These are phyloP conservation scores for Achaetomiella virescens DNA, from an alignment of 495 filamentous ascomycete species.

Conservation along the genomic window DNA sequence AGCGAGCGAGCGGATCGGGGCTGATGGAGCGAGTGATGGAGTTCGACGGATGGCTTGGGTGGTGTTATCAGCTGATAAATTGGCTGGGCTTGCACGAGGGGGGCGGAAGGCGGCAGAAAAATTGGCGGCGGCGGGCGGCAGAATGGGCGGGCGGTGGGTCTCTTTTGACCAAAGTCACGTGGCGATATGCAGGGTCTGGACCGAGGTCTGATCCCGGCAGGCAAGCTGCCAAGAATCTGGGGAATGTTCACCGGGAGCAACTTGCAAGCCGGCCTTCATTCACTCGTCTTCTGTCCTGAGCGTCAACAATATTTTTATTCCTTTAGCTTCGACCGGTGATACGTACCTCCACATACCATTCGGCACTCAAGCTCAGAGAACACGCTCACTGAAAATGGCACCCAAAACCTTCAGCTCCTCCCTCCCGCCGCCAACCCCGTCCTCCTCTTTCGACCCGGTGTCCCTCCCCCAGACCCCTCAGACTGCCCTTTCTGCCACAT, in stretches of 20 bases:
- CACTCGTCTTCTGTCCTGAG: not conserved
- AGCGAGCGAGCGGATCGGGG: not conserved
- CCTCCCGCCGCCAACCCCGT: conserved; percentile 5
- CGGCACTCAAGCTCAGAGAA: too few relatives aligned
- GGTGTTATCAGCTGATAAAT: conserved; percentile 4
- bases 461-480: not conserved
- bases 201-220: conserved; percentile 6
- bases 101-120: conserved; percentile 22
- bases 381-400: not conserved
- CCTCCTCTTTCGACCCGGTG: conserved; percentile 6
- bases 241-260: too few relatives aligned
- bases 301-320: not conserved
- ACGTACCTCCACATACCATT: too few relatives aligned
- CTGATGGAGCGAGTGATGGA: not conserved
- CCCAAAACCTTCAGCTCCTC: conserved; percentile 4
- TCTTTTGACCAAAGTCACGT: not conserved
- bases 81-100: not conserved
- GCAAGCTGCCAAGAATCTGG: not conserved
- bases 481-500: conserved; percentile 66
- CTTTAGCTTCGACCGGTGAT: too few relatives aligned
- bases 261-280: not conserved
- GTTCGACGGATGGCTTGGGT: not conserved
- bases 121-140: conserved; percentile 29
- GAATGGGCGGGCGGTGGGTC: conserved; percentile 17
- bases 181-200: not conserved